Evolutionary conservation across 768 basidiomycete genomes (phyloP), one percentile per base, ranked within the genome.

Genomic region (Butyriboletus loyo): DNA sequence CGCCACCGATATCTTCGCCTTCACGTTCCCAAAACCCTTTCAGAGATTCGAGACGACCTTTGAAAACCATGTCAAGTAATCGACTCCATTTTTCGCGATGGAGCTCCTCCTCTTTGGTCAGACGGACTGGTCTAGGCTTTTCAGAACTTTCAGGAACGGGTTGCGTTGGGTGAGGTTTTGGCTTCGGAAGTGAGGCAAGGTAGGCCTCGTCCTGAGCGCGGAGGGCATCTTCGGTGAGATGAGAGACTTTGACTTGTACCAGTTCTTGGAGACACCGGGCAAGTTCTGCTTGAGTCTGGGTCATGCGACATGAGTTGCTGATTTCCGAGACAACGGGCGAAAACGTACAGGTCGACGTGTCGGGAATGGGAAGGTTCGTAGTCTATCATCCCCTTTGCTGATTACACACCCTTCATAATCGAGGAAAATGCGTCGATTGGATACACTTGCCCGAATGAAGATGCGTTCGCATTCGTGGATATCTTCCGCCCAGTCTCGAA

Each of bases 281-380:
- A 21, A 98, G 79, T 69, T 99, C 97, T 2, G 91, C 82, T 74
- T 92, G 89, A 0, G 96, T 99, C 90, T 96, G 55, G 2, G 27
- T 30, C 8, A 34, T 41, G 41, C 5, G 9, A 35, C 13, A 39
- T 67, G 25, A 59, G 42, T 27, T 7, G 17, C 9, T 14, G 25
- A 25, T 36, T 47, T 42, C 0, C 13, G 15, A 32, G 21, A 46
- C 7, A 53, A 38, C 5, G 15, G 17, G 19, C 8, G 34, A 36
- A 31, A 43, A 50, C 89, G 53, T 70, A 94, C 93, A 14, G 97
- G 96, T 59, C 97, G 80, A 36, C 95, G 85, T 1, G 97, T 99
- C 4, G 94, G 95, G 71, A 99, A 99, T 0, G 95, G 94, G 70
- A 96, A 98, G 0, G 86, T 89, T 39, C 94, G 81, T 28, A 98